Conservation (phyloP, 2,329 filamentous ascomycete genomes). For the Myriosclerotinia duriaeana region DNA sequence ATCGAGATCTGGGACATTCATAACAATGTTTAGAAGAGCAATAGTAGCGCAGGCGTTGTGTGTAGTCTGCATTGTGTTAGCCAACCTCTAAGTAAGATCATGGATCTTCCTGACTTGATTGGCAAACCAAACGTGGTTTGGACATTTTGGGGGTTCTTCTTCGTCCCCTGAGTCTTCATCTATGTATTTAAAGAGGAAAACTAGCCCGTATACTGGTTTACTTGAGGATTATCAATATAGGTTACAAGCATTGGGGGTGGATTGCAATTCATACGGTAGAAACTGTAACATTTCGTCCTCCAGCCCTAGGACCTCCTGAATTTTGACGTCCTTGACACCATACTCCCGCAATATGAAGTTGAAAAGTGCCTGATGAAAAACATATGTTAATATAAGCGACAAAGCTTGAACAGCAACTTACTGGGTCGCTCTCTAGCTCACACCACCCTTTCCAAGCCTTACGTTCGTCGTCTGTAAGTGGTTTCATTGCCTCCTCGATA, state of each 20-base stretch:
- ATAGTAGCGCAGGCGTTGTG: constrained; percentile 90
- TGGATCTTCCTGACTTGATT: constrained; percentile 64
- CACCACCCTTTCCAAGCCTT: constrained; percentile 70
- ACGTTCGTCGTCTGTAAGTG: constrained; percentile 53
- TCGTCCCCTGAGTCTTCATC: constrained; percentile 48
- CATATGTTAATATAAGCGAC: not conserved
- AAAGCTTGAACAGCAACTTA: constrained; percentile 44
- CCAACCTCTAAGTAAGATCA: constrained; percentile 4
- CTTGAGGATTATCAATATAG: constrained; percentile 46
- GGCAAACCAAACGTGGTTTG: constrained; percentile 81
- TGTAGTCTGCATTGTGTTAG: constrained; percentile 56
- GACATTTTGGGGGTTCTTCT: constrained; percentile 55
- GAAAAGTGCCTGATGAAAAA: constrained; percentile 67
- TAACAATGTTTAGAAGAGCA: constrained; percentile 87
- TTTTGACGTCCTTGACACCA: constrained; percentile 69
- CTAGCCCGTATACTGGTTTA: constrained; percentile 76
- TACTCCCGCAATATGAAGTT: constrained; percentile 79
- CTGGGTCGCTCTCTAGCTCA: constrained; percentile 88
- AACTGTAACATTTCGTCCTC: constrained; percentile 64
- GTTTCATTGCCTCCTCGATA: constrained; percentile 43
- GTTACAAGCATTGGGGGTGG: constrained; percentile 15
- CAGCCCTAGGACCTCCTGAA: constrained; percentile 74
- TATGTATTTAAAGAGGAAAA: constrained; percentile 80
- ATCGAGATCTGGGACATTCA: constrained; percentile 69
- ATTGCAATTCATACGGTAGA: constrained; percentile 55